Percentiles rank a stretch among this genome's conserved stretches.
Conservation (phyloP, 108 stramenopile species). For the Nitzschia palea region DNA sequence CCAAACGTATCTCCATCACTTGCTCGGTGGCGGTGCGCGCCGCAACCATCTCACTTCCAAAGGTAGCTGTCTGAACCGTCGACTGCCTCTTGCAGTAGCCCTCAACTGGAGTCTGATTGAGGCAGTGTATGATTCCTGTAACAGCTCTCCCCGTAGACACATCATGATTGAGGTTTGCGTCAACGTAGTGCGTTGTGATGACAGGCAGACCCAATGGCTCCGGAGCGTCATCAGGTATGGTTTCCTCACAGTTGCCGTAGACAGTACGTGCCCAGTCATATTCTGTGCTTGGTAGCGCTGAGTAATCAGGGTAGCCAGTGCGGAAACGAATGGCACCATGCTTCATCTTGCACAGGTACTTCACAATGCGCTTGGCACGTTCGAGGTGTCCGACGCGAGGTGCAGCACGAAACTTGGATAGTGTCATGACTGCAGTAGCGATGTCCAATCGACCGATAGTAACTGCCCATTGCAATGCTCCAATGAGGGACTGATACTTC, state of each 20-base stretch:
- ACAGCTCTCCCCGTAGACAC: slow-evolving; percentile 17
- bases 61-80: slow-evolving; percentile 31
- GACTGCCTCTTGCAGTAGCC: background rate
- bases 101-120: background rate
- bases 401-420: slow-evolving; percentile 8
- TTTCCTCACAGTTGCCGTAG: background rate
- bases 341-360: slow-evolving; percentile 23
- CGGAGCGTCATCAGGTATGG: slow-evolving; percentile 25
- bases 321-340: slow-evolving; percentile 18
- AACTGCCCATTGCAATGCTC: slow-evolving; percentile 20
- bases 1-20: slow-evolving; percentile 37
- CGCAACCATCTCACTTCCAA: slow-evolving; percentile 51
- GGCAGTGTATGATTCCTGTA: slow-evolving; percentile 6
- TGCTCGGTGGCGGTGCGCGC: slow-evolving; percentile 40
- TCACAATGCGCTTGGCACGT: slow-evolving; percentile 27
- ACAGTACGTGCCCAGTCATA: slow-evolving; percentile 16
- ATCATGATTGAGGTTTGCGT: slow-evolving; percentile 43
- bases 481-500: slow-evolving; percentile 27
- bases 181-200: slow-evolving; percentile 22
- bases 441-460: slow-evolving; percentile 40
- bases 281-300: background rate
- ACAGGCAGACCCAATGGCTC: slow-evolving; percentile 8
- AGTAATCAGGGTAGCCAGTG: slow-evolving; percentile 11
- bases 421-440: slow-evolving; percentile 3
- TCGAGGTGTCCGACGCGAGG: slow-evolving; percentile 22